phyloP scores from a whole-genome alignment of 352 stramenopile genomes.

The Phytophthora ramorum region DNA sequence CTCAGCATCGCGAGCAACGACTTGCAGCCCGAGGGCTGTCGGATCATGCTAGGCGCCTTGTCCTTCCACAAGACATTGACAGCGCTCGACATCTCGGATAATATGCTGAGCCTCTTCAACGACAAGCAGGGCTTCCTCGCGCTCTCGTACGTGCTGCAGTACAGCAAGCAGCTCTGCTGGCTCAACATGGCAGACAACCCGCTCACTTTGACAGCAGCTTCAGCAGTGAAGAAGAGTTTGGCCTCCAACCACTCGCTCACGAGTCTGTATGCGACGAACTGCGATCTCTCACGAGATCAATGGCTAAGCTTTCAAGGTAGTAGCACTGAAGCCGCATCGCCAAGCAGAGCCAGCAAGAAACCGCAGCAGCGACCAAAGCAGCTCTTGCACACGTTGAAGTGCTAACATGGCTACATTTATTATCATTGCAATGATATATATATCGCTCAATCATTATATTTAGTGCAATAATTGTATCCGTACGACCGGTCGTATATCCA shows the following conservation, averaged over 20 bases:
- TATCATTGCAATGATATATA: not conserved
- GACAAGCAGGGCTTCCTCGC: conserved; percentile 60
- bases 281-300: conserved; percentile 25
- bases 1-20: conserved; percentile 57
- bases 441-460: conserved; percentile 1
- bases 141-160: conserved; percentile 60
- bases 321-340: no score
- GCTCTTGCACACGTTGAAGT: conserved; percentile 37
- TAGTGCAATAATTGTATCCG: not conserved
- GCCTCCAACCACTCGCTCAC: conserved; percentile 49
- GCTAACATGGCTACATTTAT: conserved; percentile 9
- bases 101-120: conserved; percentile 61
- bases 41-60: conserved; percentile 54
- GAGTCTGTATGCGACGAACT: conserved; percentile 36
- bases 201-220: conserved; percentile 25
- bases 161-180: conserved; percentile 56
- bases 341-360: not conserved
- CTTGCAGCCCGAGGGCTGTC: conserved; percentile 64
- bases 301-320: conserved; percentile 1
- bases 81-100: conserved; percentile 63
- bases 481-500: conserved; percentile 11
- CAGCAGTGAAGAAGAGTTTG: conserved; percentile 34
- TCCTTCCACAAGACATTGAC: conserved; percentile 65
- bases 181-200: conserved; percentile 51
- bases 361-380: not conserved